Percentiles rank a stretch among this genome's conserved stretches.
Evolutionary conservation across 129 eudicot species (phyloP).

Genomic region (Lactuca sativa): DNA sequence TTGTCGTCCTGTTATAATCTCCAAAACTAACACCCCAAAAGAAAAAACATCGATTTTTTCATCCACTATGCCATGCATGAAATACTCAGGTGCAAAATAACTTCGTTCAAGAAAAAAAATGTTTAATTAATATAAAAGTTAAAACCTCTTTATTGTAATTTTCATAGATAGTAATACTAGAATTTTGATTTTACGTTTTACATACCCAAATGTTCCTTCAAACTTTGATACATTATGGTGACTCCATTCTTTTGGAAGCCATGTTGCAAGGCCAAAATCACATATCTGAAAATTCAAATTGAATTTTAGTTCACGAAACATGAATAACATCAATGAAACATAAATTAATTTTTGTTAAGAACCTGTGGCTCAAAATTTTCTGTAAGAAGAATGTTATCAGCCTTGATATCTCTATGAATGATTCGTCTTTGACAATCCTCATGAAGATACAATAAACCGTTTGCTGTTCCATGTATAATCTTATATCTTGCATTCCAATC

Average conservation of each 20-base stretch:
- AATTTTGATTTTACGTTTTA: constrained; percentile 17
- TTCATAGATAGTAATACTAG: constrained; percentile 2
- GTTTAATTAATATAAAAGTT: neutral
- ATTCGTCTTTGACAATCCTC: constrained; percentile 76
- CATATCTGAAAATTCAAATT: constrained; percentile 52
- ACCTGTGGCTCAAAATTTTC: constrained; percentile 89
- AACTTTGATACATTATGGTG: constrained; percentile 62
- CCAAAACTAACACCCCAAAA: constrained; percentile 75
- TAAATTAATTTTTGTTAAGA: neutral
- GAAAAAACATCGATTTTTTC: constrained; percentile 77
- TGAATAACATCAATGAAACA: constrained; percentile 1
- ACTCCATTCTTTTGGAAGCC: constrained; percentile 85
- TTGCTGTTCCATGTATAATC: constrained; percentile 67
- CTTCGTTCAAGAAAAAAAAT: constrained; percentile 36
- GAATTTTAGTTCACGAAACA: constrained; percentile 15
- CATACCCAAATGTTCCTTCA: constrained; percentile 97
- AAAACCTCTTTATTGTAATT: neutral
- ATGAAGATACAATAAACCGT: constrained; percentile 76
- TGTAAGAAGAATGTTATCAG: constrained; percentile 74
- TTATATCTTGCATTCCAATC: constrained; percentile 69
- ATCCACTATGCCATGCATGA: constrained; percentile 84
- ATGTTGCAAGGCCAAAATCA: constrained; percentile 89
- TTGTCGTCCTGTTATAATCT: constrained; percentile 65
- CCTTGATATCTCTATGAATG: constrained; percentile 86
- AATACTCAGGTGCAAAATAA: constrained; percentile 72